Percentiles rank a stretch among this genome's conserved stretches.
Evolutionary conservation across 2,329 filamentous ascomycete genomes (phyloP).

Genomic region (Metarhizium anisopliae): DNA sequence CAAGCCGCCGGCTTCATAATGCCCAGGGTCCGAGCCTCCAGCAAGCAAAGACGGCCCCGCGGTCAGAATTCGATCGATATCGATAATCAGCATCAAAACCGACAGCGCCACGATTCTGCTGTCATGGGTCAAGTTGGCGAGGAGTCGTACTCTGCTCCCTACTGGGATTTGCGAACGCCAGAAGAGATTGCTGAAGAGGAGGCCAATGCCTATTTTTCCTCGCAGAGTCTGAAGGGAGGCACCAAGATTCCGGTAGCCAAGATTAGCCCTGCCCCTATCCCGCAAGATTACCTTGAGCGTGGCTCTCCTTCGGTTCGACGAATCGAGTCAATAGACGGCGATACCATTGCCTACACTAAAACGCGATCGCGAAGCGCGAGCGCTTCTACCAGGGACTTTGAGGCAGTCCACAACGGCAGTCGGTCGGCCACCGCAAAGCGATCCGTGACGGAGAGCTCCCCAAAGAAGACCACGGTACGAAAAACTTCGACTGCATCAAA

Average conservation of each 20-base stretch:
- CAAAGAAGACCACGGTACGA: conserved; percentile 40
- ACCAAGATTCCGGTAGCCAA: conserved; percentile 86
- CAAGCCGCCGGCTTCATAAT: conserved; percentile 66
- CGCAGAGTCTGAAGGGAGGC: conserved; percentile 47
- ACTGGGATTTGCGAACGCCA: conserved; percentile 66
- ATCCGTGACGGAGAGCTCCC: conserved; percentile 40
- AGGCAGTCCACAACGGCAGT: conserved; percentile 10
- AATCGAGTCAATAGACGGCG: conserved; percentile 46
- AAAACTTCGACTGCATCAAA: conserved; percentile 38
- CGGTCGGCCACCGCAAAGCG: conserved; percentile 27
- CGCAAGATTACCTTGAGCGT: conserved; percentile 62
- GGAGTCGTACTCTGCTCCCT: conserved; percentile 29
- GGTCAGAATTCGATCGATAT: conserved; percentile 7
- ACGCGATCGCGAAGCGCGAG: conserved; percentile 64
- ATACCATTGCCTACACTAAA: conserved; percentile 50
- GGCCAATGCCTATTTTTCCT: conserved; percentile 40
- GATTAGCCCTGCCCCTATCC: conserved; percentile 67
- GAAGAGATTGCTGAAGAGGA: conserved; percentile 65
- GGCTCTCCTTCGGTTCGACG: conserved; percentile 59
- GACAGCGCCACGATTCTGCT: conserved; percentile 37
- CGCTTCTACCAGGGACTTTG: conserved; percentile 33
- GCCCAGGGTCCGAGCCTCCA: conserved; percentile 43
- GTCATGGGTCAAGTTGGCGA: conserved; percentile 19
- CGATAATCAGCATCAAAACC: conserved; percentile 6
- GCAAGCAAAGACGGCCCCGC: conserved; percentile 31